Percentiles rank a stretch among this genome's conserved stretches.
phyloP scores from a whole-genome alignment of 169 alveolate species.

The Fabrea salina region DNA sequence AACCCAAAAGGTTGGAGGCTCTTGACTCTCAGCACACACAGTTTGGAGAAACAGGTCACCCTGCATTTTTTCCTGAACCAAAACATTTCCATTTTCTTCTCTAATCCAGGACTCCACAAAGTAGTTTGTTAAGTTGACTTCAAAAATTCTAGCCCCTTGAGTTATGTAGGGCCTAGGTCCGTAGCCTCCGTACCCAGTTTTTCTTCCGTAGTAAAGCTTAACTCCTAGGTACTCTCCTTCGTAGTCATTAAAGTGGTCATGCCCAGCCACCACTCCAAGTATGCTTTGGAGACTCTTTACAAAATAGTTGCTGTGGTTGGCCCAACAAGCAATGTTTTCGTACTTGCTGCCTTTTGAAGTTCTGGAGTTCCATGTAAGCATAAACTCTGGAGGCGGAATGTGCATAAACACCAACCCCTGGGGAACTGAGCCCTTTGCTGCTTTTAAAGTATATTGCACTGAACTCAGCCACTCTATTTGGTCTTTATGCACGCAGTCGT shows the following conservation, averaged over 20 bases:
- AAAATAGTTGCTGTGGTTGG: conserved; percentile 29
- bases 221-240: conserved; percentile 22
- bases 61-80: neutral
- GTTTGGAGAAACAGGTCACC: neutral
- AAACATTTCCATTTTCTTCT: conserved; percentile 34
- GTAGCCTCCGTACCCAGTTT: conserved; percentile 40
- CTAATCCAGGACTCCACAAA: conserved; percentile 37
- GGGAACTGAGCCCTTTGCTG: neutral
- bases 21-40: conserved; percentile 25
- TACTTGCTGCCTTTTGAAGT: conserved; percentile 10
- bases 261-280: conserved; percentile 35
- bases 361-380: neutral
- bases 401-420: conserved; percentile 41
- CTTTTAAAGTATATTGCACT: neutral
- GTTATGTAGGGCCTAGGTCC: conserved; percentile 15
- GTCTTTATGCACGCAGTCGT: conserved; percentile 38
- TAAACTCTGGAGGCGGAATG: conserved; percentile 39
- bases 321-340: conserved; percentile 38
- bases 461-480: conserved; percentile 39
- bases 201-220: conserved; percentile 40
- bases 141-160: conserved; percentile 47
- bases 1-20: no score
- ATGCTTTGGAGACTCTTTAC: neutral
- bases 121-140: conserved; percentile 5
- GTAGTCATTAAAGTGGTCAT: conserved; percentile 48